Evolutionary conservation across 139 green algal genomes (phyloP).

Genomic region (Pycnococcus provasolii): DNA sequence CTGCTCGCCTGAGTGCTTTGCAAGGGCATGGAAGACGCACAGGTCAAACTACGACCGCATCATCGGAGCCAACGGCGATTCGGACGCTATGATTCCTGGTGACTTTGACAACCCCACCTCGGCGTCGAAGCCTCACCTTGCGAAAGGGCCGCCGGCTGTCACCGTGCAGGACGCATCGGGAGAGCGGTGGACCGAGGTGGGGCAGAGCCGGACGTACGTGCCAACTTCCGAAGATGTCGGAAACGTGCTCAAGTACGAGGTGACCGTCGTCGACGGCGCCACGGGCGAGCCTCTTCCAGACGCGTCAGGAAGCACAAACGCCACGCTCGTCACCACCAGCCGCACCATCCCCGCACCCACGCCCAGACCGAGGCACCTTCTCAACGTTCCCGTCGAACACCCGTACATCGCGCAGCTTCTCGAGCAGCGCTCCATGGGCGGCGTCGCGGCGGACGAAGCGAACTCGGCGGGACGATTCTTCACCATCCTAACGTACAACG

Average conservation of each 20-base stretch:
- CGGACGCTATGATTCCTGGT: not conserved
- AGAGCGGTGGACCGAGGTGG: slow-evolving; percentile 41
- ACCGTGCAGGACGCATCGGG: slow-evolving; percentile 1
- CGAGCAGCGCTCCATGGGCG: slow-evolving; percentile 48
- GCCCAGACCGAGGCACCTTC: slow-evolving; percentile 41
- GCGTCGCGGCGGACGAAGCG: slow-evolving; percentile 36
- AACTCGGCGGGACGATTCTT: slow-evolving; percentile 49
- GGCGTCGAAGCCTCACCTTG: not conserved
- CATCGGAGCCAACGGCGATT: not conserved
- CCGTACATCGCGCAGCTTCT: slow-evolving; percentile 16
- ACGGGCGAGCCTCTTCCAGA: slow-evolving; percentile 20
- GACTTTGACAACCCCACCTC: not conserved
- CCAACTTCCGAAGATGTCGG: slow-evolving; percentile 75
- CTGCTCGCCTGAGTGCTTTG: slow-evolving; percentile 82
- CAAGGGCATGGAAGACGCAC: slow-evolving; percentile 62
- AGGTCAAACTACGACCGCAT: not conserved
- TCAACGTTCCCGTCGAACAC: too few relatives aligned
- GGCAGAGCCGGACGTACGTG: slow-evolving; percentile 54
- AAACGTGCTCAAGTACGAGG: slow-evolving; percentile 76
- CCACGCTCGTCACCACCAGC: slow-evolving; percentile 46
- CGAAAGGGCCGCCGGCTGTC: not conserved
- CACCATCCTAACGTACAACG: slow-evolving; percentile 91
- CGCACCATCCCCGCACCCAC: slow-evolving; percentile 58
- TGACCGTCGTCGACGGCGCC: slow-evolving; percentile 23
- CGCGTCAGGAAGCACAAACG: slow-evolving; percentile 19